A percentile compares a stretch with the other conserved stretches of the same genome.
These are phyloP conservation scores for Colletotrichum karsti DNA, from an alignment of 2,329 filamentous ascomycete species.

Conservation along the genomic window DNA sequence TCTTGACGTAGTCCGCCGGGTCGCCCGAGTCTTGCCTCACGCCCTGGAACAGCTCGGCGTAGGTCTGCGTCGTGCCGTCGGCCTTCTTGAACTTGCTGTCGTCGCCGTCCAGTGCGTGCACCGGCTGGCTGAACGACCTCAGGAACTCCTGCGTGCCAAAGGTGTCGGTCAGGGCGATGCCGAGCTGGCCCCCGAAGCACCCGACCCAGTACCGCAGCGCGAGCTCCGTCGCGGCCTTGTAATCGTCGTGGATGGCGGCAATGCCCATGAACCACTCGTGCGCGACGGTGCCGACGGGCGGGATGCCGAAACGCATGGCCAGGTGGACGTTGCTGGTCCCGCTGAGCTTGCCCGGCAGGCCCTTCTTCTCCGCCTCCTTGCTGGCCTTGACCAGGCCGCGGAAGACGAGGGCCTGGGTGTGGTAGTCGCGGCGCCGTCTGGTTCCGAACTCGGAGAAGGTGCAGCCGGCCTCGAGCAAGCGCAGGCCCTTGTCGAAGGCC, in stretches of 20 bases:
- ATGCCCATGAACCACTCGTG: slow-evolving; percentile 99
- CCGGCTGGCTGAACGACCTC: slow-evolving; percentile 78
- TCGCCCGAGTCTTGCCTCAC: slow-evolving; percentile 93
- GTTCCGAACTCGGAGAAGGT: slow-evolving; percentile 95
- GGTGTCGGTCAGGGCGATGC: slow-evolving; percentile 93
- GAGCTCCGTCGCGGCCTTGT: slow-evolving; percentile 83
- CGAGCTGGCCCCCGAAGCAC: slow-evolving; percentile 86
- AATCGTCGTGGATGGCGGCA: slow-evolving; percentile 88
- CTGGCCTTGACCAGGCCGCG: slow-evolving; percentile 83
- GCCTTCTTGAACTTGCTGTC: slow-evolving; percentile 47
- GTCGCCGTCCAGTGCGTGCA: slow-evolving; percentile 54
- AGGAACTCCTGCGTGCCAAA: slow-evolving; percentile 94
- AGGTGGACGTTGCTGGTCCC: slow-evolving; percentile 98
- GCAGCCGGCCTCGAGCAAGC: slow-evolving; percentile 83
- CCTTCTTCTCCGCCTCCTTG: slow-evolving; percentile 72
- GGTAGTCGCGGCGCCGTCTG: slow-evolving; percentile 87
- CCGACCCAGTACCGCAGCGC: slow-evolving; percentile 89
- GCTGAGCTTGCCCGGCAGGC: slow-evolving; percentile 76
- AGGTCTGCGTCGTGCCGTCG: slow-evolving; percentile 62
- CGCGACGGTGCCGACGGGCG: slow-evolving; percentile 86
- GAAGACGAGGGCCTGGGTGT: slow-evolving; percentile 93
- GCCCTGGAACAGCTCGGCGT: slow-evolving; percentile 84
- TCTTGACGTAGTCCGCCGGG: slow-evolving; percentile 79
- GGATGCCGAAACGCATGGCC: slow-evolving; percentile 88
- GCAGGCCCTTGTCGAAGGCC: slow-evolving; percentile 82